Evolutionary conservation across 2,329 filamentous ascomycete genomes (phyloP).

Genomic region (Colletotrichum phormii): DNA sequence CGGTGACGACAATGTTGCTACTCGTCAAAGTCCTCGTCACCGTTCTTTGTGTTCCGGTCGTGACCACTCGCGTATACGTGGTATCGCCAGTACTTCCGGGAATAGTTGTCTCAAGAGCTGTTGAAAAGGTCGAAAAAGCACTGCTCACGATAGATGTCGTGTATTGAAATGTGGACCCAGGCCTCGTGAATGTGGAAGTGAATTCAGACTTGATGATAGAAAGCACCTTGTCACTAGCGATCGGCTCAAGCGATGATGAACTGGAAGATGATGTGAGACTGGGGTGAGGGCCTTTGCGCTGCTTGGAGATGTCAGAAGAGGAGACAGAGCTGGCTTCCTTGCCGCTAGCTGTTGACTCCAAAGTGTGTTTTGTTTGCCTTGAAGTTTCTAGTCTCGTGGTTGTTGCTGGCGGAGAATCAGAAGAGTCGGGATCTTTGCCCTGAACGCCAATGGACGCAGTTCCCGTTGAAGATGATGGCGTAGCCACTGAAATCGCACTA

Average conservation of each 20-base stretch:
- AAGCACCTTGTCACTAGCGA: background rate
- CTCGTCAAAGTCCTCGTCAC: background rate
- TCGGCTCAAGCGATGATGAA: background rate
- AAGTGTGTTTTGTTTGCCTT: background rate
- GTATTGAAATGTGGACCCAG: background rate
- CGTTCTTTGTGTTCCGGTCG: background rate
- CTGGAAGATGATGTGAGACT: background rate
- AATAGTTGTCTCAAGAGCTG: background rate
- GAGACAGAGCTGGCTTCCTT: background rate
- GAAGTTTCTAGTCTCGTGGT: background rate
- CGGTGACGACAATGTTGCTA: background rate
- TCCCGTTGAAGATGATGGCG: background rate
- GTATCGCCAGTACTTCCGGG: background rate
- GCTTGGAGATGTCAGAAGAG: background rate
- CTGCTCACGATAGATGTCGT: background rate
- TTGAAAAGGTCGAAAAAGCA: background rate
- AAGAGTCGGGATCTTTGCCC: background rate
- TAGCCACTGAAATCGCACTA: background rate
- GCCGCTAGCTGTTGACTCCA: background rate
- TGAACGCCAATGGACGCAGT: background rate
- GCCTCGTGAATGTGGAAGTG: background rate
- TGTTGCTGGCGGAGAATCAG: background rate
- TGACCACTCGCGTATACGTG: background rate
- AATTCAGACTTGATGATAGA: conserved; percentile 12
- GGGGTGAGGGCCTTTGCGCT: background rate